These are phyloP conservation scores for Coniochaeta hoffmannii DNA, from an alignment of 2,329 filamentous ascomycete species.

Conservation along the genomic window DNA sequence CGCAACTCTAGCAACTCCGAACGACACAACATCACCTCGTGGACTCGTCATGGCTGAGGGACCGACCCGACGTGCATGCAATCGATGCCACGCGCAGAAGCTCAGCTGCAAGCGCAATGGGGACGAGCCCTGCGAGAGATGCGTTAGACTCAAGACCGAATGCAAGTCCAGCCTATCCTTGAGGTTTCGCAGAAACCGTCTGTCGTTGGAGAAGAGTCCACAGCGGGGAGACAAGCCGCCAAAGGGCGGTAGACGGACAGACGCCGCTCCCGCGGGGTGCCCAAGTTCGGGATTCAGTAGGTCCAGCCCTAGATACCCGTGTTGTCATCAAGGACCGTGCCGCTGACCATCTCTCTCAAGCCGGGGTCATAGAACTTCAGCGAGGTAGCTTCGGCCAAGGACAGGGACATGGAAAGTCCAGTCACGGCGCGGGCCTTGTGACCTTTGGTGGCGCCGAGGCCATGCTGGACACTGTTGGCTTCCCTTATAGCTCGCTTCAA, in stretches of 20 bases:
- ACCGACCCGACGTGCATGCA: constrained; percentile 32
- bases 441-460: background rate
- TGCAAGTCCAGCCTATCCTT: constrained; percentile 36
- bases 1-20: background rate
- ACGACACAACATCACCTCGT: background rate
- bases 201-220: constrained; percentile 10
- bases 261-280: background rate
- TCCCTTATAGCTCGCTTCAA: background rate
- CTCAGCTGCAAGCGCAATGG: constrained; percentile 35
- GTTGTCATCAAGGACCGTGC: constrained; percentile 1
- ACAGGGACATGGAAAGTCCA: background rate
- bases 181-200: constrained; percentile 15
- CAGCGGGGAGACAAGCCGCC: background rate
- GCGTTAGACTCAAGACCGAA: constrained; percentile 30
- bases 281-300: constrained; percentile 2
- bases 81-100: constrained; percentile 39
- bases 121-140: constrained; percentile 34
- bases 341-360: background rate
- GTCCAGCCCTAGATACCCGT: background rate
- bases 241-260: background rate
- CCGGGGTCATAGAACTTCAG: background rate
- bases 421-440: background rate
- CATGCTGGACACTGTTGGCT: background rate
- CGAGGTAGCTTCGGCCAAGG: background rate
- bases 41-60: constrained; percentile 1